phyloP scores from a whole-genome alignment of 345 rosid species.

The Citrus hindsii region DNA sequence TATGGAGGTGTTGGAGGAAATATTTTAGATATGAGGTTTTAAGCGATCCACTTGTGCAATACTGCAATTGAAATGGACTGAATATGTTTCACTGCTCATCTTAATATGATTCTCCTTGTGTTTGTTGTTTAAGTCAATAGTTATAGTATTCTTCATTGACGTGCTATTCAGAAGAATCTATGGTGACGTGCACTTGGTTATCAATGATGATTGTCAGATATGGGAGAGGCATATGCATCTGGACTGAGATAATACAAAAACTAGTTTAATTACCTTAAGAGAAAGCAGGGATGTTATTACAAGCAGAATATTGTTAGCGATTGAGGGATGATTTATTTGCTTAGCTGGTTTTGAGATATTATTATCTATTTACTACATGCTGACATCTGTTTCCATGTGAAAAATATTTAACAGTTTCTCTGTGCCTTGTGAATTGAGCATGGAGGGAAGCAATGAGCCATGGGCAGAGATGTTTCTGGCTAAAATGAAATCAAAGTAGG shows the following conservation, averaged over 20 bases:
- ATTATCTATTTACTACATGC: neutral
- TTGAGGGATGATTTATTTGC: neutral
- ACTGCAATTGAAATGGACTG: too few relatives aligned
- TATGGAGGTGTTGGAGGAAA: too few relatives aligned
- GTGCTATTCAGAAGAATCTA: too few relatives aligned
- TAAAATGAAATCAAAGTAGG: conserved; percentile 44
- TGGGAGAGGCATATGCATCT: neutral
- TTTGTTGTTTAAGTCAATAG: too few relatives aligned
- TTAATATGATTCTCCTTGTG: too few relatives aligned
- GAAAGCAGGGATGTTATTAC: neutral
- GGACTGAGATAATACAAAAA: neutral
- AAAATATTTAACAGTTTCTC: conserved; percentile 53
- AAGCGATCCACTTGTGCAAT: too few relatives aligned
- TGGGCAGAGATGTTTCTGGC: conserved; percentile 69
- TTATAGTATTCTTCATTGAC: too few relatives aligned
- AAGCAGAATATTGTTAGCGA: neutral
- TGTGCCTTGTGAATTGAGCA: conserved; percentile 85
- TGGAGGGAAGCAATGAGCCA: conserved; percentile 66
- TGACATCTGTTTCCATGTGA: neutral
- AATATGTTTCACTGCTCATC: too few relatives aligned
- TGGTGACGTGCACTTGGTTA: neutral
- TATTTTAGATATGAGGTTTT: too few relatives aligned
- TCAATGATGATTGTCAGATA: neutral
- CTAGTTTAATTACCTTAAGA: neutral
- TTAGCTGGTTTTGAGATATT: neutral